Base-by-base conservation (phyloP, 1,284 basidiomycete genomes). In the Microbotryomycetes sp. region DNA sequence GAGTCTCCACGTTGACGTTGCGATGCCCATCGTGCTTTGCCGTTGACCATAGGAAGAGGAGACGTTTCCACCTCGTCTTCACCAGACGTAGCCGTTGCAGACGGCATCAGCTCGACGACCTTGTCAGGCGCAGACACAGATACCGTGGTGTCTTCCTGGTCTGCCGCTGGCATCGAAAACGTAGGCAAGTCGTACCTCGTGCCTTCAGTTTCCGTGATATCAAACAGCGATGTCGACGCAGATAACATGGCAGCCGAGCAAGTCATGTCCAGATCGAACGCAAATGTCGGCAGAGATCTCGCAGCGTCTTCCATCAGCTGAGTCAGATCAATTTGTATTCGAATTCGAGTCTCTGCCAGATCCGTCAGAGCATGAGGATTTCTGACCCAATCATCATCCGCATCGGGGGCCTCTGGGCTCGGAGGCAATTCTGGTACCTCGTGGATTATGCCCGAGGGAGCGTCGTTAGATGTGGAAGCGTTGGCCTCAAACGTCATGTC, bases 361-460 rank as follows among this genome's bases (percentile, higher is more conserved):
- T 42, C 36, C n/a, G n/a, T n/a, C n/a, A n/a, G n/a, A 42, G 36
- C 36, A 42, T 12, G 19, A 9, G 36, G 36, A 12, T 42, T 42
- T 42, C 36, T 42, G 9, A 19, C 12, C 36, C 36, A 42, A 19
- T 42, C 36, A 19, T 42, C 36, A 42, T 42, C 36, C 12, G 36
- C 36, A 19, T 42, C 36, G 9, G 36, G 36, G 19, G 36, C 36
- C 36, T 42, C 36, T 82, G 81, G 14, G 81, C 77, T 16, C 81
- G 81, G 7, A 82, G 75, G 3, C 80, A 81, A 66, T 76, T 78
- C 5, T 80, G 81, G 70, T 82, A 81, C 47, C 78, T 77, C 70
- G 82, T 82, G 6, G 78, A 75, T 73, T 81, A 81, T 54, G 71
- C 12, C 36, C 9, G 36, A 42, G 9, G 36, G 36, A 19, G 19